A percentile compares a stretch with the other conserved stretches of the same genome.
Evolutionary conservation across 345 rosid genomes (phyloP).

Genomic region (Turritis glabra): DNA sequence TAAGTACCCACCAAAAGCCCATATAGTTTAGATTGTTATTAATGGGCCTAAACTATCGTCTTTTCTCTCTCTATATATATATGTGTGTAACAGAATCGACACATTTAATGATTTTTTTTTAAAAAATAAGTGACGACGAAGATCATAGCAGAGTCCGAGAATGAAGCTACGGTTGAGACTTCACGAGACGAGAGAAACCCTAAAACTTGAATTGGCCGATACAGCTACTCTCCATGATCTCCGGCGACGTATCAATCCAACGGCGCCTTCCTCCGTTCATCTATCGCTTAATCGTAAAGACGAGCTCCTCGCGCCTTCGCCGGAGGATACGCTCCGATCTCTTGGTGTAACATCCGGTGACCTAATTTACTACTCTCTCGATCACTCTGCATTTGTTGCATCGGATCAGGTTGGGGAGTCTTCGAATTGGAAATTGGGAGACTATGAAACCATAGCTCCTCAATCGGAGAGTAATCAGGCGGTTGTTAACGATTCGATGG

Average conservation of each 20-base stretch:
- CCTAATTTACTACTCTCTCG: conserved; percentile 55
- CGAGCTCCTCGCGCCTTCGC: conserved; percentile 51
- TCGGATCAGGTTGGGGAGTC: too few relatives aligned
- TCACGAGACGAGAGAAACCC: conserved; percentile 50
- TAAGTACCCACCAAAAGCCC: neutral
- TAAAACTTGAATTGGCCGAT: conserved; percentile 50
- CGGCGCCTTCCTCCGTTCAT: conserved; percentile 43
- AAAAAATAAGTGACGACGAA: neutral
- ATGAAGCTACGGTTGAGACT: conserved; percentile 45
- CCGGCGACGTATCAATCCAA: conserved; percentile 35
- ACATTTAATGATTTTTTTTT: neutral
- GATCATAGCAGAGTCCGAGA: neutral
- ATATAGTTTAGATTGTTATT: too few relatives aligned
- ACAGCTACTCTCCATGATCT: conserved; percentile 45
- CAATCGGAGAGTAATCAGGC: too few relatives aligned
- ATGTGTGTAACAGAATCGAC: neutral
- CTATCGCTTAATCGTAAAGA: conserved; percentile 70
- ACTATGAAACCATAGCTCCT: too few relatives aligned
- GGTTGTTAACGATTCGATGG: too few relatives aligned
- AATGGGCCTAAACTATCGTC: neutral
- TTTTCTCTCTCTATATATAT: neutral
- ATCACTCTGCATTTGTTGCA: conserved; percentile 32
- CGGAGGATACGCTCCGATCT: conserved; percentile 49
- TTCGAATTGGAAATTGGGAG: too few relatives aligned
- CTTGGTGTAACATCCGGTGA: conserved; percentile 78